Evolutionary conservation across 2,329 filamentous ascomycete species (phyloP).

Genomic region (Aspergillus sp.): DNA sequence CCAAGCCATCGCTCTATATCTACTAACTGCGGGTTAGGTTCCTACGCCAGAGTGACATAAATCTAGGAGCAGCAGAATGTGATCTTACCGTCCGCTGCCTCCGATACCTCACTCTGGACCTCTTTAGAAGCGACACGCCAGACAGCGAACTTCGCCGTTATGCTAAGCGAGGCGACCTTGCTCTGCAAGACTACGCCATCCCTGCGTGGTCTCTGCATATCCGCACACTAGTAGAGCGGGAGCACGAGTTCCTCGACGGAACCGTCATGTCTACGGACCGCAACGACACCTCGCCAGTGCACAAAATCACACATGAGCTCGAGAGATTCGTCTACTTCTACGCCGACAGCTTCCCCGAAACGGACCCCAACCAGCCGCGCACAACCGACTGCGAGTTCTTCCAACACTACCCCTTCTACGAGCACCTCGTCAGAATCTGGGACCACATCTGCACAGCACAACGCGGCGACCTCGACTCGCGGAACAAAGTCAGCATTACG

Average conservation of each 20-base stretch:
- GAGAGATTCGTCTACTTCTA: constrained; percentile 7
- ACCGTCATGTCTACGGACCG: not conserved
- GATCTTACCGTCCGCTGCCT: constrained; percentile 16
- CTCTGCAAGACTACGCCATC: constrained; percentile 12
- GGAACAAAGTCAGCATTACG: not conserved
- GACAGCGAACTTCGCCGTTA: not conserved
- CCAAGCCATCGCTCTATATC: not conserved
- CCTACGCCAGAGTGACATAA: not conserved
- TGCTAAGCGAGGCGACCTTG: constrained; percentile 2
- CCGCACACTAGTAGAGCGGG: constrained; percentile 1
- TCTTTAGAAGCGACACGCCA: constrained; percentile 3
- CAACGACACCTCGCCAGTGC: not conserved
- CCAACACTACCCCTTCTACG: constrained; percentile 6
- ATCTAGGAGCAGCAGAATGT: constrained; percentile 7
- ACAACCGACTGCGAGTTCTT: constrained; percentile 7
- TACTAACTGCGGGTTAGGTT: not conserved
- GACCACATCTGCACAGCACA: constrained; percentile 3
- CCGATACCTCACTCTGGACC: constrained; percentile 13
- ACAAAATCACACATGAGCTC: not conserved
- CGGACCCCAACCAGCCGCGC: not conserved
- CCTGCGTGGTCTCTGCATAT: constrained; percentile 12
- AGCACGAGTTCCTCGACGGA: not conserved
- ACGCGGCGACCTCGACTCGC: not conserved
- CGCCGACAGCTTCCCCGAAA: not conserved
- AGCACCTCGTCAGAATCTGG: constrained; percentile 10